Percentiles rank a stretch among this genome's conserved stretches.
Evolutionary conservation across 441 rosid genomes (phyloP).

Genomic region (Pelargonium cotyledonis): DNA sequence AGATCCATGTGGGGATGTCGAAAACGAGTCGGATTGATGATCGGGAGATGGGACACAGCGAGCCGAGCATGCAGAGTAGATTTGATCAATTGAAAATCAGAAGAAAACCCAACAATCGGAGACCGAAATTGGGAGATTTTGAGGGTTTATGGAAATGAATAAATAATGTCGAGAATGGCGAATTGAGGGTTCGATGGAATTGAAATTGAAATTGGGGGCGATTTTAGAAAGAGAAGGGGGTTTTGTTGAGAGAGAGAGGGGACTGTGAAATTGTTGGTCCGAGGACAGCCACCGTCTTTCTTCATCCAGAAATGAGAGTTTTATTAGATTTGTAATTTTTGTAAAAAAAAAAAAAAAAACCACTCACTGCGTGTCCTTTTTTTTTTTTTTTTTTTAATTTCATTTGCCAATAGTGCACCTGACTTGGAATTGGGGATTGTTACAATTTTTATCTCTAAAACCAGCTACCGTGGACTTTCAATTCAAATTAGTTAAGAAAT

Average conservation of each 20-base stretch:
- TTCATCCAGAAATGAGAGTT: not conserved
- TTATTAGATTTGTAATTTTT: not conserved
- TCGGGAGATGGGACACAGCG: not conserved
- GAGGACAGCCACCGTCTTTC: constrained; percentile 5
- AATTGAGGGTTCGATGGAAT: not conserved
- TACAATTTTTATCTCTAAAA: too few species aligned
- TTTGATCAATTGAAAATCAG: not conserved
- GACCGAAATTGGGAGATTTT: too few species aligned
- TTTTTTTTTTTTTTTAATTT: too few species aligned
- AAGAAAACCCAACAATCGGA: too few species aligned
- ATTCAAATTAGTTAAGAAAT: too few species aligned
- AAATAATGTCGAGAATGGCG: not conserved
- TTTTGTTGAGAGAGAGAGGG: not conserved
- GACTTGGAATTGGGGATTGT: too few species aligned
- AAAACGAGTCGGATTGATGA: not conserved
- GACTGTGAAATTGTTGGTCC: constrained; percentile 3
- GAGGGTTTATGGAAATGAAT: not conserved
- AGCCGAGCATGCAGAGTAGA: constrained; percentile 1
- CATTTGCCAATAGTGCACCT: too few species aligned
- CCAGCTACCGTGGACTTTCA: too few species aligned
- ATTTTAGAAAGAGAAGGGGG: constrained; percentile 6
- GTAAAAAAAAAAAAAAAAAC: too few species aligned
- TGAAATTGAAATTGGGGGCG: not conserved
- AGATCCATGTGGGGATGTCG: not conserved
- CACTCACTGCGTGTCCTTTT: too few species aligned